Evolutionary conservation across 2,329 filamentous ascomycete species (phyloP).

Genomic region (Pyrenophora seminiperda): DNA sequence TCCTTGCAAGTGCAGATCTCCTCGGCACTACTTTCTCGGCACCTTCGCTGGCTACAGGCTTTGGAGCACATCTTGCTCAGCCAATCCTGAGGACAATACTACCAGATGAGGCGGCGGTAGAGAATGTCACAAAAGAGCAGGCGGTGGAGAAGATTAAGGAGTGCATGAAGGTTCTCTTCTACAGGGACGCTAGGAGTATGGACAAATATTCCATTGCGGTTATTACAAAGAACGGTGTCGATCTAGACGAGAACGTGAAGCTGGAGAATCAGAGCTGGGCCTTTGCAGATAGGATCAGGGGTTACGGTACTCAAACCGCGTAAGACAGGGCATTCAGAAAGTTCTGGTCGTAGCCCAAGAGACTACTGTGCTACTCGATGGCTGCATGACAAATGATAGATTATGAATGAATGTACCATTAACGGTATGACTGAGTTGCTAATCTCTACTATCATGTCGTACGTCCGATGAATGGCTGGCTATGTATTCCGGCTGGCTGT

Average conservation of each 20-base stretch:
- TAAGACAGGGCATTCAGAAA: conserved; percentile 12
- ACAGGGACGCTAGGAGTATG: conserved; percentile 90
- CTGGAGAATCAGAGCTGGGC: conserved; percentile 97
- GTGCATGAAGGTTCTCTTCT: conserved; percentile 98
- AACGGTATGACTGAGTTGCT: conserved; percentile 19
- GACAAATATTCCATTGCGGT: conserved; percentile 91
- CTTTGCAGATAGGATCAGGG: conserved; percentile 92
- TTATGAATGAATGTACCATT: conserved; percentile 43
- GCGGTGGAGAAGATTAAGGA: conserved; percentile 83
- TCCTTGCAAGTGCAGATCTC: conserved; percentile 89
- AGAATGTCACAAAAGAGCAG: conserved; percentile 73
- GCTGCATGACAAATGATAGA: conserved; percentile 37
- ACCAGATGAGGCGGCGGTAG: conserved; percentile 79
- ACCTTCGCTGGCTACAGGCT: conserved; percentile 90
- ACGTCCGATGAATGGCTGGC: neutral
- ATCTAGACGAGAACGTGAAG: conserved; percentile 81
- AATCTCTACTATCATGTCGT: neutral
- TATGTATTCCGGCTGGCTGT: neutral
- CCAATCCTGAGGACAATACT: conserved; percentile 85
- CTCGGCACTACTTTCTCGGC: conserved; percentile 89
- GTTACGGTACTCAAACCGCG: conserved; percentile 81
- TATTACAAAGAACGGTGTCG: conserved; percentile 83
- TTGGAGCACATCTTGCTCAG: conserved; percentile 89
- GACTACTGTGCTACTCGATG: conserved; percentile 3
- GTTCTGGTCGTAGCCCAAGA: conserved; percentile 3